Evolutionary conservation across 1,139 yeast genomes (phyloP), one percentile per base, ranked within the genome.

Genomic region (Pneumocystis sp.): DNA sequence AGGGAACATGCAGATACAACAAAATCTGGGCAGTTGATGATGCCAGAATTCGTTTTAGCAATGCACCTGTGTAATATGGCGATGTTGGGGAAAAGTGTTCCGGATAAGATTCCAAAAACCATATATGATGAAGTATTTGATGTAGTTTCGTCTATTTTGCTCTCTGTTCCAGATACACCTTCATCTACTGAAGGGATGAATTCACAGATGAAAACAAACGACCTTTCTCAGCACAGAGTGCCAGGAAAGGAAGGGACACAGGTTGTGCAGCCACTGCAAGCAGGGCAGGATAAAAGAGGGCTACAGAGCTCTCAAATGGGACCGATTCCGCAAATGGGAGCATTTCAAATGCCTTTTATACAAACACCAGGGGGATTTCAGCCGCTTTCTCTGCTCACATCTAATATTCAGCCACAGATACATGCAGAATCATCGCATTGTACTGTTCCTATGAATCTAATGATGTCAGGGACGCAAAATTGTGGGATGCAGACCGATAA

Each of bases 1-100:
- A 63, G 65, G 65, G 61, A 59, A 10, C 78, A 93, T 69, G 82
- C 96, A 34, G 98, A 93, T 73, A 86, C 96, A 1, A 87, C 86
- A 71, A 86, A 85, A 71, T 85, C 95, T 3, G 97, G 97, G 0
- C 81, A 85, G 62, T 80, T 93, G 67, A 77, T 93, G 69, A 93
- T 91, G 72, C 98, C 98, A 0, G 97, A 93, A 74, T 93, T 93
- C 78, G 96, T 96, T 15, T 80, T 91, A 71, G 95, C 96, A 21
- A 84, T 93, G 80, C 95, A 89, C 74, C 80, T 93, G 70, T 90
- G 96, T 73, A 87, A 89, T 70, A 76, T 84, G 73, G 87, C 87
- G 0, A 79, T 89, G 70, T 84, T 84, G 71, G 96, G 96, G 35
- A 88, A 86, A 67, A 78, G 86, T 1, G 78, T 91, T 66, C 97